Evolutionary conservation across 2,329 filamentous ascomycete genomes (phyloP).

Genomic region (Neofusicoccum sp.): DNA sequence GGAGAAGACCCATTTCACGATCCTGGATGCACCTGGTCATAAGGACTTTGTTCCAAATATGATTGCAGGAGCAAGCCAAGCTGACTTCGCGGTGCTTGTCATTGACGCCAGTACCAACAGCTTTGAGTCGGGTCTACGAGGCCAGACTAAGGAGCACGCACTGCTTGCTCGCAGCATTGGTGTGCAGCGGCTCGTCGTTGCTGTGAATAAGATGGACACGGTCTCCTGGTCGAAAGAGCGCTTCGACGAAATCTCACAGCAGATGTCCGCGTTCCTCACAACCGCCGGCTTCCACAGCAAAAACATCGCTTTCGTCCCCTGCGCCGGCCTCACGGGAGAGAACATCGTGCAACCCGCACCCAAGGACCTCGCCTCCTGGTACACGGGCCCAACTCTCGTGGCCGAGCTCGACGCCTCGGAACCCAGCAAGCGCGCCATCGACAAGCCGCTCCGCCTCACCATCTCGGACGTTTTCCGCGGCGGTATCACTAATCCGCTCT

Average conservation of each 20-base stretch:
- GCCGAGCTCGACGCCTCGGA: conserved; percentile 83
- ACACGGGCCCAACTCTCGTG: conserved; percentile 73
- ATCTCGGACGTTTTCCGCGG: conserved; percentile 84
- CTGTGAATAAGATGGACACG: conserved; percentile 92
- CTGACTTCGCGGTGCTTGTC: conserved; percentile 91
- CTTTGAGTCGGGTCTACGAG: conserved; percentile 89
- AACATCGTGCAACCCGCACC: conserved; percentile 68
- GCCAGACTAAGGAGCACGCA: conserved; percentile 92
- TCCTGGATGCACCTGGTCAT: conserved; percentile 92
- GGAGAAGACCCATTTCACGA: conserved; percentile 81
- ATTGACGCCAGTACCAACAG: conserved; percentile 88
- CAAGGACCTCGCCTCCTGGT: conserved; percentile 65
- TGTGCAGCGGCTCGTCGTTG: conserved; percentile 81
- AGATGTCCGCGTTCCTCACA: conserved; percentile 78
- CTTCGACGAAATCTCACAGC: conserved; percentile 81
- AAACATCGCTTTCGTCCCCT: conserved; percentile 82
- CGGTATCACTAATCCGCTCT: conserved; percentile 76
- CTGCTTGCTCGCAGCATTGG: conserved; percentile 87
- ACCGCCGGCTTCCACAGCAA: conserved; percentile 78
- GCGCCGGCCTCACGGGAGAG: conserved; percentile 83
- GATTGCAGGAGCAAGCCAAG: conserved; percentile 95
- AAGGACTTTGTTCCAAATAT: conserved; percentile 97
- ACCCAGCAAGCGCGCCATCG: conserved; percentile 66
- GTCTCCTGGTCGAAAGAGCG: conserved; percentile 78
- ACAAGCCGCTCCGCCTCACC: conserved; percentile 79